phyloP scores from a whole-genome alignment of 2,329 filamentous ascomycete species.

The Scytalidium sp. region DNA sequence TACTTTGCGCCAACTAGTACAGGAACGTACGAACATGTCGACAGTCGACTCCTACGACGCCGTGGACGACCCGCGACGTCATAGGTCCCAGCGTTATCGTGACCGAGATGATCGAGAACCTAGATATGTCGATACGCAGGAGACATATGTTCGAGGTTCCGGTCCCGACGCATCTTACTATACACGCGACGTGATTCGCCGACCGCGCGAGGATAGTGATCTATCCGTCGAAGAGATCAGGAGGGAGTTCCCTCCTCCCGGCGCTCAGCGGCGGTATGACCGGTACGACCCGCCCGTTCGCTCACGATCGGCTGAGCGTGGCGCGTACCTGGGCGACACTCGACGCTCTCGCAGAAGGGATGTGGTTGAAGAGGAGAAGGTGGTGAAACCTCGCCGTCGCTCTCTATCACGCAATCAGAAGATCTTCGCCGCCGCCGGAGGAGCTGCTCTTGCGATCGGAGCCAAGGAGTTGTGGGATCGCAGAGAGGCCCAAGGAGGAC shows the following conservation, averaged over 20 bases:
- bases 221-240: conserved; percentile 77
- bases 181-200: conserved; percentile 49
- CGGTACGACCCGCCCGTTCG: conserved; percentile 45
- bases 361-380: conserved; percentile 60
- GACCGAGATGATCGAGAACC: conserved; percentile 51
- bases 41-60: conserved; percentile 23
- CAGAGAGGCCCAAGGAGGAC: conserved; percentile 46
- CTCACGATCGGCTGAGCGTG: conserved; percentile 61
- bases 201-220: conserved; percentile 68
- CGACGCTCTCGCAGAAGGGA: conserved; percentile 46
- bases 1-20: too few species aligned
- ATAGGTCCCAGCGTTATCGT: conserved; percentile 25
- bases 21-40: too few species aligned
- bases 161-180: conserved; percentile 12
- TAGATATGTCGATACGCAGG: conserved; percentile 47
- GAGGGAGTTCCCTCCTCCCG: conserved; percentile 74
- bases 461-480: conserved; percentile 66
- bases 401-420: conserved; percentile 62
- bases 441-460: conserved; percentile 61
- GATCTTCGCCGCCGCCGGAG: conserved; percentile 63
- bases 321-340: conserved; percentile 53
- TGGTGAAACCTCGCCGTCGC: conserved; percentile 42
- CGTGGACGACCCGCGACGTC: conserved; percentile 21
- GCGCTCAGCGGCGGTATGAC: conserved; percentile 21
- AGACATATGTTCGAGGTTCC: conserved; percentile 28